Conservation (phyloP, 2,329 filamentous ascomycete genomes). For the Talaromyces sp. region DNA sequence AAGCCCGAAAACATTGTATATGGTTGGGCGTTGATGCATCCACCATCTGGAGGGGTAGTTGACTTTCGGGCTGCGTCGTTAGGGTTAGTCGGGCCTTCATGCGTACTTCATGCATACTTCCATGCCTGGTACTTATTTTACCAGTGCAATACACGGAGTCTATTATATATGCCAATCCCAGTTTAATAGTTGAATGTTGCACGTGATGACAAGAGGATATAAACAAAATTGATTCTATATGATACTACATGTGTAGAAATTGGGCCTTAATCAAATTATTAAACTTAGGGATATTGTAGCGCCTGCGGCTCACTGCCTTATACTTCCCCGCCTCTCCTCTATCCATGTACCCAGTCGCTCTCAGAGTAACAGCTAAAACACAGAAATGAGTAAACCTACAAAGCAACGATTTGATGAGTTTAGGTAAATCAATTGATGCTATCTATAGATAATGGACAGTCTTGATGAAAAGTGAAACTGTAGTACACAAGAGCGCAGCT, state of each 20-base stretch:
- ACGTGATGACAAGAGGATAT: neutral
- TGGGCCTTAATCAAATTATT: too few species aligned
- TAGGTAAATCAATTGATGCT: neutral
- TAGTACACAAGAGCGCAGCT: neutral
- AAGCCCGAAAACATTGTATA: neutral
- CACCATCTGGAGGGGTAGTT: neutral
- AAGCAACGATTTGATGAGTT: too few species aligned
- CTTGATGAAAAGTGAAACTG: neutral
- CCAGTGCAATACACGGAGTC: neutral
- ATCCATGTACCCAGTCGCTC: too few species aligned
- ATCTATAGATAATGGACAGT: neutral
- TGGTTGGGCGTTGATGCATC: conserved; percentile 1
- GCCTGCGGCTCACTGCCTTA: too few species aligned
- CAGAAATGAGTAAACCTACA: too few species aligned
- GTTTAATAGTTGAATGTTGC: neutral
- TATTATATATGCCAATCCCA: neutral
- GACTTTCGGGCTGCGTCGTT: neutral
- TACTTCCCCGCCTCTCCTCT: too few species aligned
- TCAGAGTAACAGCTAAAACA: too few species aligned
- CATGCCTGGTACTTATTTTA: neutral
- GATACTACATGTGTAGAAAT: too few species aligned
- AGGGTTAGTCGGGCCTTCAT: conserved; percentile 1
- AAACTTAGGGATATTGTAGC: too few species aligned
- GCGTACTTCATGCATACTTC: neutral
- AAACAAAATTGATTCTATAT: neutral